These are phyloP conservation scores for Citropsis articulata DNA, from an alignment of 345 rosid species.

Conservation along the genomic window DNA sequence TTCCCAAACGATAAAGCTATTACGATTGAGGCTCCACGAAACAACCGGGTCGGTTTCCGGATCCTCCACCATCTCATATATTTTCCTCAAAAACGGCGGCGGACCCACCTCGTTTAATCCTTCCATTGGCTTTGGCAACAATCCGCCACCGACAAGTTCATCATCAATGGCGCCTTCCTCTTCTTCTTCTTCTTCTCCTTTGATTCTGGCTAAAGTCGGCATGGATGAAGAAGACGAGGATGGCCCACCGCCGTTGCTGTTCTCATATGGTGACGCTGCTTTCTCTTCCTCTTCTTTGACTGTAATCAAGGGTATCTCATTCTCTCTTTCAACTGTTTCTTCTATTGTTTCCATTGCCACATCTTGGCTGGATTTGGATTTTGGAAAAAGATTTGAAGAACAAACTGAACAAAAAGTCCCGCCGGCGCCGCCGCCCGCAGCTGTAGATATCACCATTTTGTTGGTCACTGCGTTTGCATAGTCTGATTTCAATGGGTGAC, in stretches of 20 bases:
- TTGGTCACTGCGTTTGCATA: neutral
- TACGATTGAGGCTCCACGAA: conserved; percentile 44
- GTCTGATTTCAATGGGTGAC: neutral
- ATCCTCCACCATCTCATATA: conserved; percentile 59
- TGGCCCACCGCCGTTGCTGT: neutral
- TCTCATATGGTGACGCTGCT: neutral
- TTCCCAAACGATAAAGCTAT: conserved; percentile 65
- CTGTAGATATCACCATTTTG: neutral
- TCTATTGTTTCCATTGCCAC: neutral
- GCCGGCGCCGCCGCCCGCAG: neutral
- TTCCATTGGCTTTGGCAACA: conserved; percentile 46
- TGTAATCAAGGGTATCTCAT: neutral
- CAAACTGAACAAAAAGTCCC: neutral
- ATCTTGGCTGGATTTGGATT: neutral
- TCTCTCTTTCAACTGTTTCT: neutral
- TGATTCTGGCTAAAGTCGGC: neutral
- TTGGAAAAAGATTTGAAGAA: neutral
- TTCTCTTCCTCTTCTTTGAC: neutral
- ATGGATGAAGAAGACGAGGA: neutral
- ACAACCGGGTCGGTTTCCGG: conserved; percentile 44
- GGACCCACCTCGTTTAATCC: conserved; percentile 59
- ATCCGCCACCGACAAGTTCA: conserved; percentile 7
- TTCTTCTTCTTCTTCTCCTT: conserved; percentile 26
- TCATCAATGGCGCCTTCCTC: neutral
- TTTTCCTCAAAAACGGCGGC: conserved; percentile 54